Evolutionary conservation across 108 stramenopile genomes (phyloP), one percentile per base, ranked within the genome.

Genomic region (Pseudonitzschia pungens): DNA sequence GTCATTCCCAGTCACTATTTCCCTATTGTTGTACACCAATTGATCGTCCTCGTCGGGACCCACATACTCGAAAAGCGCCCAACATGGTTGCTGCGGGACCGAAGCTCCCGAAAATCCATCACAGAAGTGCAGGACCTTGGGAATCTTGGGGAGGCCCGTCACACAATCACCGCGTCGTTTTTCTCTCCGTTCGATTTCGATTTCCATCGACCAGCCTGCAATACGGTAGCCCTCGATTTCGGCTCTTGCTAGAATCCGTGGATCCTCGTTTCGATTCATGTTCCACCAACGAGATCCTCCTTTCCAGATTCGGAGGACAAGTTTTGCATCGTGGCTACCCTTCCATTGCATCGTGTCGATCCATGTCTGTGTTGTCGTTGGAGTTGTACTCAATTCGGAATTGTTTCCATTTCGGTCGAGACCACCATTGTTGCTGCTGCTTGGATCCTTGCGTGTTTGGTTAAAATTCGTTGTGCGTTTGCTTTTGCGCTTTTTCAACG

Each of bases 251-350:
- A 92, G 68, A 12, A 62, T 43, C 12, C 64, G 40, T 21, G 64
- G 43, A 27, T 68, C 65, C 31, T 60, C 58, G 27, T 89, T 86
- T 53, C 66, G 75, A 74, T 91, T 85, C 45, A 89, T 72, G 78
- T 94, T 94, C 93, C 93, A 94, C 93, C 93, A 94, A 45, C 71
- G 67, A 33, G 85, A 80, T 21, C 85, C 84, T 31, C 81, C 86
- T 59, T 83, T 85, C 93, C 93, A 94, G 57, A 81, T 43, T 69
- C 93, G 67, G 2, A 91, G 36, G 12, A 92, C 77, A 11, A 94
- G 31, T 43, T 79, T 67, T 36, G 6, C 2, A 36, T 36, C 4
- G 4, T 36, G 50, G 69, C 69, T 68, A 3, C 63, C 11, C 22
- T 79, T 79, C 14, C 6, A 54, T 10, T 60, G 18, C 33, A 84